phyloP scores from a whole-genome alignment of 305 asterid genomes.

The Fraxinus ornus region DNA sequence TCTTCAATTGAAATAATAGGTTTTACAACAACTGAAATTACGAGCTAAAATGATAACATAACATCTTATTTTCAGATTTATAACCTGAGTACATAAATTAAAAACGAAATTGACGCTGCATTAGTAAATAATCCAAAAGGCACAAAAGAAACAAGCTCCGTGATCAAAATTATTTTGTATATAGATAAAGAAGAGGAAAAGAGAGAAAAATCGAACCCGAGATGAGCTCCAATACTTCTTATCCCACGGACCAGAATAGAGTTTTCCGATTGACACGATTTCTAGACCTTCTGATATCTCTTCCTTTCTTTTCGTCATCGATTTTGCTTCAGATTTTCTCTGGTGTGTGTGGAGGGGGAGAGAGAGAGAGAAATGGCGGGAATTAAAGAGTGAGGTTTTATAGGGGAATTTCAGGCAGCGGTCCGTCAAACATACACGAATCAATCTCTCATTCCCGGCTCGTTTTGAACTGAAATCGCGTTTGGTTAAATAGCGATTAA shows the following conservation, averaged over 20 bases:
- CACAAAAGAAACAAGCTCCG: not conserved
- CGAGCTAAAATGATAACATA: not conserved
- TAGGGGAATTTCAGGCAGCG: not conserved
- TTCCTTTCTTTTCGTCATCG: conserved; percentile 49
- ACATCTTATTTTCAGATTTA: not conserved
- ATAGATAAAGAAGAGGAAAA: not conserved
- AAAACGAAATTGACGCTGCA: not conserved
- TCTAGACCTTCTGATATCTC: conserved; percentile 70
- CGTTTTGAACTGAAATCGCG: not conserved
- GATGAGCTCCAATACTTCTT: conserved; percentile 99
- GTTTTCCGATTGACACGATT: conserved; percentile 70
- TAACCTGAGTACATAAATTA: not conserved
- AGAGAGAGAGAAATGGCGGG: conserved; percentile 33
- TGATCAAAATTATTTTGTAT: not conserved
- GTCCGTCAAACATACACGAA: not conserved
- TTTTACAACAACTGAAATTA: not conserved
- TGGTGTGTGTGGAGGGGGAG: not conserved
- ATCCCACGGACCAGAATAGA: conserved; percentile 82
- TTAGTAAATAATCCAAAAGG: not conserved
- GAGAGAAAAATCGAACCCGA: conserved; percentile 56
- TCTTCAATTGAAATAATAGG: not conserved
- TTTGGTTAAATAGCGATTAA: not conserved
- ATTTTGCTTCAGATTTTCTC: conserved; percentile 9
- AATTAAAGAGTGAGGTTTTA: conserved; percentile 1
- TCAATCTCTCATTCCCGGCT: not conserved